Base-by-base conservation (phyloP, 306 rosid species). In the Casuarina glauca region DNA sequence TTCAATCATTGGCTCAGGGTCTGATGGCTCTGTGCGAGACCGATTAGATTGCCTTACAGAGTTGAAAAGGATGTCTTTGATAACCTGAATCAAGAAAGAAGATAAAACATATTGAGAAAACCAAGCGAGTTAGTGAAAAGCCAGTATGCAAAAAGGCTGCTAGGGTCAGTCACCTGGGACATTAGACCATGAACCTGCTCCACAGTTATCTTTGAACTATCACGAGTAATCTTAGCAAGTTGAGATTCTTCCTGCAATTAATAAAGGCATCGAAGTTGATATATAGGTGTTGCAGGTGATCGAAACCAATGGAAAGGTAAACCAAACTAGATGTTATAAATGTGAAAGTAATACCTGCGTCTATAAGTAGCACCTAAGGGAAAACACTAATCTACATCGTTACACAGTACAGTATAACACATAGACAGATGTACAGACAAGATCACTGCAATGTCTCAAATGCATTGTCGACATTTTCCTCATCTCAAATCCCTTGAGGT, bases 181-280 rank as follows among this genome's bases (percentile, higher is more conserved):
- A 96, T 93, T 51, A 93, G 84, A 77, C 98, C 97, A 73, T 93
- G 98, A 75, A 93, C 96, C 81, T 96, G 99, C 86, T 96, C 99
- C 76, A 91, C 99, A 0, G 99, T 89, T 85, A 96, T 96, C 86
- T 91, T 96, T 49, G 97, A 89, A 82, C 99, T 90, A 80, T 93
- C 98, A 4, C 96, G 98, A 72, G 90, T 90, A 73, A 96, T 91
- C 89, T 96, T 93, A 16, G 97, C 94, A 44, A 93, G 98, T 66
- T 86, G 94, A 36, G 96, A 87, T 69, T 96, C 98, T 79, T 96
- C 98, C 98, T 96, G 94, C 72, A 83, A 80, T 74, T 82, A 76
- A 70, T 20, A n/a, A 58, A 85, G 43, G 75, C 16, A 63, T 78
- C 45, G 74, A 38, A 36, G 39, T 78, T 69, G 70, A 69, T 2